Evolutionary conservation across 2,329 filamentous ascomycete genomes (phyloP), one percentile per base, ranked within the genome.

Genomic region (Botrytis tulipae): DNA sequence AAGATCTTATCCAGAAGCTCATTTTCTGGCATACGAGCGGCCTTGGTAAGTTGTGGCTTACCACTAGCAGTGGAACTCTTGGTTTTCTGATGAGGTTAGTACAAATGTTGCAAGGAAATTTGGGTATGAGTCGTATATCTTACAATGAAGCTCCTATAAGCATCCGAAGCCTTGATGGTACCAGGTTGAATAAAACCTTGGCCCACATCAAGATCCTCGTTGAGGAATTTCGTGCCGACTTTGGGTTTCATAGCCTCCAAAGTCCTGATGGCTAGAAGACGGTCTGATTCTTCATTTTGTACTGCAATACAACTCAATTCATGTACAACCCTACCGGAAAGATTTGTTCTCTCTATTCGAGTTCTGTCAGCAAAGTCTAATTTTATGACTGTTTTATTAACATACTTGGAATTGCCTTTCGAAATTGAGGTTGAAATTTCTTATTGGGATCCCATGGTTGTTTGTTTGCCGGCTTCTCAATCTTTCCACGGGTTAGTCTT

Each of bases 1-100:
- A 95, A 94, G 75, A 99, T 90, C 76, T 89, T 88, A 83, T 98
- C 95, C 83, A 97, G 84, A 76, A 99, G 90, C 79, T 96, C 92
- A 85, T 94, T 92, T 82, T 95, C 91, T 62, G 94, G 91, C 83
- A 98, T 95, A 83, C 96, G 95, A 48, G 93, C 92, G 42, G 93
- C 92, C 85, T 98, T 98, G 83, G 93, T 91, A 78, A 93, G 91
- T 81, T 89, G 88, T 9, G 88, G 84, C 83, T 89, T 90, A 82
- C 91, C 86, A 75, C 87, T 84, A 82, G 90, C 88, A 78, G 84
- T 82, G 69, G 84, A 76, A 70, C 76, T 79, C 70, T 80, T 80
- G 51, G 80, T 85, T 87, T 90, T 90, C 88, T 90, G 73, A 5
- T 68, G 35, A 32, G n/a, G 29, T 67, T 65, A 67, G 57, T 76